Percentiles rank a stretch among this genome's conserved stretches.
Evolutionary conservation across 768 basidiomycete genomes (phyloP).

Genomic region (Boletus pseudopeckii): DNA sequence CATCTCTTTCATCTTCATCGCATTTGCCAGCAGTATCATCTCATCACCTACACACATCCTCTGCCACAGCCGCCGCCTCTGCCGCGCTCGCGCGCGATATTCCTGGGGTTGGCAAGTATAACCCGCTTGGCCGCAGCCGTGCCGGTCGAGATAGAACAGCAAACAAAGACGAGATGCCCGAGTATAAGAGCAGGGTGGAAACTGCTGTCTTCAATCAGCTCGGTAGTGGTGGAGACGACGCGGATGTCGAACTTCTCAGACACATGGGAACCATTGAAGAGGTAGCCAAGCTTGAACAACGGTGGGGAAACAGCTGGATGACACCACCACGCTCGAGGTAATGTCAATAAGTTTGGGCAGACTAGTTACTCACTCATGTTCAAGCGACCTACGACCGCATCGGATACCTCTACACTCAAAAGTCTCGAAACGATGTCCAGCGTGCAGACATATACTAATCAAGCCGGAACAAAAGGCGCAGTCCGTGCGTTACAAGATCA

Average conservation of each 20-base stretch:
- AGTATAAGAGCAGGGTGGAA: conserved; percentile 72
- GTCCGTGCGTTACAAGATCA: conserved; percentile 94
- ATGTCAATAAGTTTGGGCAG: neutral
- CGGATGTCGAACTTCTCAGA: conserved; percentile 67
- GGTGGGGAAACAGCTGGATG: conserved; percentile 82
- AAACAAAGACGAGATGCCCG: conserved; percentile 74
- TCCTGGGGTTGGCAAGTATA: conserved; percentile 77
- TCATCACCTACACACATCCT: conserved; percentile 73
- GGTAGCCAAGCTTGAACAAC: conserved; percentile 69
- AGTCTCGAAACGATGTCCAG: conserved; percentile 91
- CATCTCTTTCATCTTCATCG: conserved; percentile 67
- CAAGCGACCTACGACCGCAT: conserved; percentile 78
- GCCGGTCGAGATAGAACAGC: conserved; percentile 56
- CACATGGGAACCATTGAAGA: conserved; percentile 58
- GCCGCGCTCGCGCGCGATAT: conserved; percentile 87
- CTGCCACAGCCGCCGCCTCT: conserved; percentile 86
- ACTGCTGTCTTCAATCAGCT: conserved; percentile 50
- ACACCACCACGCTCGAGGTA: conserved; percentile 63
- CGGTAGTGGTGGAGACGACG: conserved; percentile 60
- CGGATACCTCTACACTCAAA: conserved; percentile 93
- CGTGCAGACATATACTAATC: conserved; percentile 93
- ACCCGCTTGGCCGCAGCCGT: conserved; percentile 50
- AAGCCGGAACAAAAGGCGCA: conserved; percentile 98
- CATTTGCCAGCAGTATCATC: conserved; percentile 49
- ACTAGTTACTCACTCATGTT: conserved; percentile 1